Conservation (phyloP, 768 basidiomycete genomes). For the Dentipellis sp. region DNA sequence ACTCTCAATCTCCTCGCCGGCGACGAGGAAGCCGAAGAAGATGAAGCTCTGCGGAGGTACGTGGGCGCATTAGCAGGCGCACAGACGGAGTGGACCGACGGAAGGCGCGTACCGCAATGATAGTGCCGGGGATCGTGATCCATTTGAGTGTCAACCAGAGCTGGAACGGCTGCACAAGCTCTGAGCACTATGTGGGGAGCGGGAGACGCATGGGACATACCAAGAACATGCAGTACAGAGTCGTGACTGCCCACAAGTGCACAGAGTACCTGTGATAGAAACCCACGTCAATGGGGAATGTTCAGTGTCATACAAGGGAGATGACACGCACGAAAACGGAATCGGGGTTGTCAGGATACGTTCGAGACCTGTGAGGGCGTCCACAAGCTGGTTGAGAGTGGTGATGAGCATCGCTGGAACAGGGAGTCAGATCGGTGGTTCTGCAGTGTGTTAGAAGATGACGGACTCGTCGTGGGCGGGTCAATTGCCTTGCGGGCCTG, state of each 20-base stretch:
- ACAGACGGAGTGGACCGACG: neutral
- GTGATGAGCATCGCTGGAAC: constrained; percentile 35
- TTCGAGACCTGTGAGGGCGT: constrained; percentile 61
- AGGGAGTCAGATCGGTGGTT: neutral
- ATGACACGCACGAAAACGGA: constrained; percentile 51
- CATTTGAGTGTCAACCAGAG: constrained; percentile 44
- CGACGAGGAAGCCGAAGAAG: constrained; percentile 67
- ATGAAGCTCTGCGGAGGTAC: constrained; percentile 41
- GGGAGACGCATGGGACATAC: constrained; percentile 25
- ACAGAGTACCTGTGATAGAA: constrained; percentile 41
- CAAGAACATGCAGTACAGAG: constrained; percentile 50
- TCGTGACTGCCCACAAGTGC: constrained; percentile 59
- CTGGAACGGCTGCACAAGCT: constrained; percentile 47
- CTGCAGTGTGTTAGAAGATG: neutral
- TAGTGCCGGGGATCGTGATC: constrained; percentile 58
- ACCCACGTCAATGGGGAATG: neutral
- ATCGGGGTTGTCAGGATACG: constrained; percentile 70
- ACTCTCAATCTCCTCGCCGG: constrained; percentile 73
- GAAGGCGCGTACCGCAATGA: constrained; percentile 32
- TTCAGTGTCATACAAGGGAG: neutral
- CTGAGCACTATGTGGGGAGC: constrained; percentile 1
- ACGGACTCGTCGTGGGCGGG: constrained; percentile 52
- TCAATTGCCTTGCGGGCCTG: constrained; percentile 48
- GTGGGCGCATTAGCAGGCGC: too few relatives aligned
- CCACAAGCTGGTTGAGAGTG: constrained; percentile 47